These are phyloP conservation scores for Petrea volubilis DNA, from an alignment of 257 asterid genomes.

Conservation along the genomic window DNA sequence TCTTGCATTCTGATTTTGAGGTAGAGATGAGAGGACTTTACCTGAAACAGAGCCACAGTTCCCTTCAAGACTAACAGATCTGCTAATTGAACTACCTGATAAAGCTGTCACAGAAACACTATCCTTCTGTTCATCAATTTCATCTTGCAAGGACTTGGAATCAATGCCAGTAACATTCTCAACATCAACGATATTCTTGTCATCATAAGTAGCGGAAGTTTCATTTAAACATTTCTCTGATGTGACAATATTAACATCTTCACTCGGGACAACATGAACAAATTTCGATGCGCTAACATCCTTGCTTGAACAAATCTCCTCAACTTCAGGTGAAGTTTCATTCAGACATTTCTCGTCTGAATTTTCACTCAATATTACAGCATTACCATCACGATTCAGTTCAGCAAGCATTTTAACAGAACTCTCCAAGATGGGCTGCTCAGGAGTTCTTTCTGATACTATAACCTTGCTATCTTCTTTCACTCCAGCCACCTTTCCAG, in stretches of 20 bases:
- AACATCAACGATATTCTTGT: conserved; percentile 14
- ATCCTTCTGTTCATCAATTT: conserved; percentile 36
- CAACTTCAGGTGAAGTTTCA: conserved; percentile 24
- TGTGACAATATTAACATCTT: conserved; percentile 14
- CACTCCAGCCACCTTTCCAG: conserved; percentile 2
- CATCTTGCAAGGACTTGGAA: conserved; percentile 34
- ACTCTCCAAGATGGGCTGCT: conserved; percentile 14
- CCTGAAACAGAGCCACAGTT: conserved; percentile 91
- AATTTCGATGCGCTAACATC: conserved; percentile 5
- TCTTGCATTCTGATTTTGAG: not conserved
- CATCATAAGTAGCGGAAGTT: conserved; percentile 30
- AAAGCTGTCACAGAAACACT: conserved; percentile 37
- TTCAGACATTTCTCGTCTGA: conserved; percentile 15
- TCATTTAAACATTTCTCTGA: conserved; percentile 24
- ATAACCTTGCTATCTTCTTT: conserved; percentile 8
- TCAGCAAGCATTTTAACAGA: conserved; percentile 21
- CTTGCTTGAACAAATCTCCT: conserved; percentile 8
- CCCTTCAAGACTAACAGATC: conserved; percentile 71
- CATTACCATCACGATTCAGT: conserved; percentile 18
- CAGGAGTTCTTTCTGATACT: conserved; percentile 15
- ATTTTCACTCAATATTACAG: conserved; percentile 2
- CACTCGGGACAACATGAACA: conserved; percentile 13
- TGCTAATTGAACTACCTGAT: conserved; percentile 46
- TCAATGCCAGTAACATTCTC: conserved; percentile 12
- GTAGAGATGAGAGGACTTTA: conserved; percentile 24